Conservation (phyloP, 2,329 filamentous ascomycete genomes). For the Aureobasidium sp. region DNA sequence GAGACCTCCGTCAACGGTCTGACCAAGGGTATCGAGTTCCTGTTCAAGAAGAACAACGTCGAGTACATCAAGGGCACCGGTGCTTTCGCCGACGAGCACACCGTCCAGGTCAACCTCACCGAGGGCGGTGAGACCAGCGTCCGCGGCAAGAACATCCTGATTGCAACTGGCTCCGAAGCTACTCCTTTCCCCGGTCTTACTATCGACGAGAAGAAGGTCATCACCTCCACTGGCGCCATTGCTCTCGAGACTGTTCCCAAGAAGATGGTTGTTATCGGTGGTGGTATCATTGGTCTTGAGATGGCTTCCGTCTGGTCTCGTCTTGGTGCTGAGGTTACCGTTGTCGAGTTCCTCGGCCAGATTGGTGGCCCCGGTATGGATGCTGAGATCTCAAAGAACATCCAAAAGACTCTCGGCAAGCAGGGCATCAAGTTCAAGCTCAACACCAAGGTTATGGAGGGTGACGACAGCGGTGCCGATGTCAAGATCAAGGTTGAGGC, state of each 20-base stretch:
- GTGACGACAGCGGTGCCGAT: constrained; percentile 68
- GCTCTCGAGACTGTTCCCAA: constrained; percentile 84
- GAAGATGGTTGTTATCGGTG: constrained; percentile 94
- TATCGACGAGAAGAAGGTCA: constrained; percentile 94
- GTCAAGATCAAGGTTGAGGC: constrained; percentile 81
- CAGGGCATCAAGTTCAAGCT: constrained; percentile 99
- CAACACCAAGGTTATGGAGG: constrained; percentile 85
- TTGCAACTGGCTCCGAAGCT: constrained; percentile 90
- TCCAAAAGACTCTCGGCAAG: constrained; percentile 89
- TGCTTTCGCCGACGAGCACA: constrained; percentile 79
- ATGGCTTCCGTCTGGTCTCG: constrained; percentile 98
- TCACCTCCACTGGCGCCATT: constrained; percentile 93
- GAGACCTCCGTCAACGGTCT: constrained; percentile 79
- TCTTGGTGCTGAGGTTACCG: constrained; percentile 86
- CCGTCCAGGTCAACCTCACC: constrained; percentile 79
- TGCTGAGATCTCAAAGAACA: constrained; percentile 77
- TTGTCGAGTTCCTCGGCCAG: constrained; percentile 92
- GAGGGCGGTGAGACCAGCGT: constrained; percentile 87
- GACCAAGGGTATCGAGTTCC: constrained; percentile 95
- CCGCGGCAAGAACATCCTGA: constrained; percentile 92
- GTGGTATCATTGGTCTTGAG: constrained; percentile 96
- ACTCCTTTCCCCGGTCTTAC: constrained; percentile 94
- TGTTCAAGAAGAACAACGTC: constrained; percentile 99
- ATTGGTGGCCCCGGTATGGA: constrained; percentile 99
- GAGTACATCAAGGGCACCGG: constrained; percentile 95